Evolutionary conservation across 306 rosid species (phyloP), one percentile per base, ranked within the genome.

Genomic region (Bauhinia variegata): DNA sequence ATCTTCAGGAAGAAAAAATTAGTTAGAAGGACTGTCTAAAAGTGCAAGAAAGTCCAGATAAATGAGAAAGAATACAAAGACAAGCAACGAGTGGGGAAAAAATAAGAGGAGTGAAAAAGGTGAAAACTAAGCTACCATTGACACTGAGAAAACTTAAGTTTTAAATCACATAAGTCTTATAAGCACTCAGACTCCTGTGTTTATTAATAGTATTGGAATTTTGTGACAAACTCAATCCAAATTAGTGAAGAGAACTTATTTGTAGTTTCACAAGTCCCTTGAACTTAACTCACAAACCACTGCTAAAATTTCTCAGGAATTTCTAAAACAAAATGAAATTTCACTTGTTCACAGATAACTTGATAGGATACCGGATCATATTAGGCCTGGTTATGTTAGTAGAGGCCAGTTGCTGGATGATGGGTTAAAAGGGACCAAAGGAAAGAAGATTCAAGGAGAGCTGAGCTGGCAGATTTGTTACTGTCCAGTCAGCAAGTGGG

Each of bases 1-100:
- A 92, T 87, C 98, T 92, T 56, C 43, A 61, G 5, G 46, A 62
- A 17, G 54, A 30, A 1, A n/a, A 18, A 13, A 17, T 65, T 23
- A 23, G 51, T 19, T n/a, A 64, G 32, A 34, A 47, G 28, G n/a
- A 11, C 4, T 68, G 41, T 31, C 5, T 31, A 44, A 49, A 41
- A 42, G 16, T 17, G 18, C 36, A 56, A 46, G 49, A 56, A 58
- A 8, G 43, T 61, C 1, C 48, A 17, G 37, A 65, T 50, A 10
- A 46, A 48, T 16, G 3, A 14, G 13, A 62, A 62, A 9, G 11
- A 39, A 66, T 16, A 44, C 8, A 34, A 55, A n/a, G 8, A 36
- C 39, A 66, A 51, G n/a, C 30, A 38, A 33, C 16, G 8, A 6
- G 8, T 37, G n/a, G n/a, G 23, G 7, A 15, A 6, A 5, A 14